Percentiles rank a stretch among this genome's conserved stretches.
Evolutionary conservation across 2,329 filamentous ascomycete species (phyloP).

Genomic region (Pyricularia sp.): DNA sequence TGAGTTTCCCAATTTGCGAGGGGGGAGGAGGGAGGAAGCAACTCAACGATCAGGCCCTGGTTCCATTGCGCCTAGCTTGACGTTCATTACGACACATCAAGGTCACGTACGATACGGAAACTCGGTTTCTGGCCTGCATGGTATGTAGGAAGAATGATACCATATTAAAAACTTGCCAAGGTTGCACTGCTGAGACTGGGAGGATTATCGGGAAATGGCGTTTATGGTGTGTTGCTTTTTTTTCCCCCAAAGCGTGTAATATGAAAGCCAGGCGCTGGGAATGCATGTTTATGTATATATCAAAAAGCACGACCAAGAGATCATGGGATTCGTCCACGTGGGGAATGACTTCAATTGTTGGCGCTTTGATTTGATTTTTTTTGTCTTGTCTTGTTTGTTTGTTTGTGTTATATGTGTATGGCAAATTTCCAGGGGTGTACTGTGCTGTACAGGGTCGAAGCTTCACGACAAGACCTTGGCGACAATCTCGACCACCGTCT

Average conservation of each 20-base stretch:
- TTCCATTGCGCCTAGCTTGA: not conserved
- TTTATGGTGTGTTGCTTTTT: not conserved
- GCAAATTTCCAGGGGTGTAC: not conserved
- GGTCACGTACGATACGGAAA: not conserved
- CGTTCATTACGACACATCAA: not conserved
- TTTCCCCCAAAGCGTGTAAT: not conserved
- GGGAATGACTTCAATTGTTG: not conserved
- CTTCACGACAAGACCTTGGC: conserved; percentile 10
- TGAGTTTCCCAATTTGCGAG: not conserved
- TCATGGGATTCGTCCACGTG: not conserved
- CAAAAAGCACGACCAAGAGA: not conserved
- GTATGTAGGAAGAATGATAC: not conserved
- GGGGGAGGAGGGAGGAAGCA: not conserved
- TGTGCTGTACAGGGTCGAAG: not conserved
- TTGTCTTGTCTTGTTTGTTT: too few species aligned
- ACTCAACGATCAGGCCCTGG: not conserved
- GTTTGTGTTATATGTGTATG: too few species aligned
- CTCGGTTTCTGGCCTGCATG: not conserved
- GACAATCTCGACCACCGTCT: conserved; percentile 15
- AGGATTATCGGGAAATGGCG: not conserved
- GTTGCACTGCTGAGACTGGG: not conserved
- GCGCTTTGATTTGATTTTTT: not conserved
- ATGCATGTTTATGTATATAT: not conserved
- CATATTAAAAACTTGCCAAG: not conserved
- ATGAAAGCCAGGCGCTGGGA: not conserved